Evolutionary conservation across 495 filamentous ascomycete species (phyloP).

Genomic region (Penicillium steckii): DNA sequence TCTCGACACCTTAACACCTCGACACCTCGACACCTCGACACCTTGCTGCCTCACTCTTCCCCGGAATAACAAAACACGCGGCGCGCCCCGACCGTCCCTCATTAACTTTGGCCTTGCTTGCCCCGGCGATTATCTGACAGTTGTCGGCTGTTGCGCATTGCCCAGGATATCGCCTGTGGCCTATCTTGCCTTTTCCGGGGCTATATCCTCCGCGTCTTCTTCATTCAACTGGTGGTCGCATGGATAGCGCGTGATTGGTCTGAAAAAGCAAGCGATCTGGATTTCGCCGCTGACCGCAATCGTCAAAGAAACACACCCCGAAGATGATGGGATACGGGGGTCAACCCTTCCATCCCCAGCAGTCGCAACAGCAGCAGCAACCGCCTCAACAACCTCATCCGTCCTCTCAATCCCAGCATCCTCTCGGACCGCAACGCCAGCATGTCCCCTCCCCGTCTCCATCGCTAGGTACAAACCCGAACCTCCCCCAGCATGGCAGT

Average conservation of each 20-base stretch:
- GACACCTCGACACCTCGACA: constrained; percentile 1
- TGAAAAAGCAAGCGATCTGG: neutral
- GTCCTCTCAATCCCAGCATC: constrained; percentile 26
- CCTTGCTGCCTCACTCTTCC: constrained; percentile 7
- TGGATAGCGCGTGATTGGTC: constrained; percentile 11
- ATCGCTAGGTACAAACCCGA: constrained; percentile 27
- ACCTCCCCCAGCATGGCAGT: constrained; percentile 31
- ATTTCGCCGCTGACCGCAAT: constrained; percentile 19
- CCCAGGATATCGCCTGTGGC: too few relatives aligned
- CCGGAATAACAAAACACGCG: constrained; percentile 33
- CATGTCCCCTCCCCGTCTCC: constrained; percentile 34
- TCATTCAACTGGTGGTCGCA: constrained; percentile 12
- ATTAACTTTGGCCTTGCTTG: neutral
- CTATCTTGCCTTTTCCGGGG: neutral
- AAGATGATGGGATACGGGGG: constrained; percentile 37
- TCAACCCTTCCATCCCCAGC: constrained; percentile 32
- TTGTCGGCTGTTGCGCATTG: neutral
- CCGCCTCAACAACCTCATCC: constrained; percentile 28
- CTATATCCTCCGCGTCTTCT: neutral
- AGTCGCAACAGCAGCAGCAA: constrained; percentile 22
- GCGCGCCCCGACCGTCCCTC: constrained; percentile 22
- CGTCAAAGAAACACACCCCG: constrained; percentile 12
- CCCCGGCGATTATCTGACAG: constrained; percentile 14
- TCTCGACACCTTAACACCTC: constrained; percentile 8
- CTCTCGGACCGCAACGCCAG: constrained; percentile 9